Conservation (phyloP, 768 basidiomycete genomes). For the Boletus sp. region DNA sequence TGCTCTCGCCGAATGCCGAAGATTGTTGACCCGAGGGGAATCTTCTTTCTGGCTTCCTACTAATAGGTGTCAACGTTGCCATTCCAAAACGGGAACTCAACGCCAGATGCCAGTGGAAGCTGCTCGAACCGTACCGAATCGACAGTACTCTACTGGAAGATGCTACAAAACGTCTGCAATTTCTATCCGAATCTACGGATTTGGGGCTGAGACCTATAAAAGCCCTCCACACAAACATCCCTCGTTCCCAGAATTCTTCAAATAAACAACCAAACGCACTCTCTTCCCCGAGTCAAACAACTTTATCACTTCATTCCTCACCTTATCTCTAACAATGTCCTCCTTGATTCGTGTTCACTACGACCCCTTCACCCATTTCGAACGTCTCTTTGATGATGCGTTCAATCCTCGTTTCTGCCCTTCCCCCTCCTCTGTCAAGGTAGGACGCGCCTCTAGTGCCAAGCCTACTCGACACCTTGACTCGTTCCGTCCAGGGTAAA, state of each 20-base stretch:
- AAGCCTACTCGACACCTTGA: not conserved
- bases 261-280: not conserved
- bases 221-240: not conserved
- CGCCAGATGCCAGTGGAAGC: not conserved
- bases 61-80: not conserved
- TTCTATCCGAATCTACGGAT: not conserved
- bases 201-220: not conserved
- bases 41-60: not conserved
- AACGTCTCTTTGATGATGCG: not conserved
- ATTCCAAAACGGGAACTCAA: not conserved
- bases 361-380: not conserved
- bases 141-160: not conserved
- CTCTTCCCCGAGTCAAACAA: not conserved
- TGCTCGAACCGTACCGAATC: not conserved
- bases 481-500: not conserved
- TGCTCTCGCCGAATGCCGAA: too few species aligned
- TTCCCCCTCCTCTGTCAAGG: not conserved
- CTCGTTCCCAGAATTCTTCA: not conserved
- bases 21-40: too few species aligned
- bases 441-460: too few species aligned
- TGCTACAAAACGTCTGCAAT: not conserved
- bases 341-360: slow-evolving; percentile 8
- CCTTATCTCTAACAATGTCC: slow-evolving; percentile 3
- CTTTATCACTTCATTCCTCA: not conserved
- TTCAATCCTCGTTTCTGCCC: not conserved